Evolutionary conservation across 768 basidiomycete genomes (phyloP).

Genomic region (Mycena kentingensis): DNA sequence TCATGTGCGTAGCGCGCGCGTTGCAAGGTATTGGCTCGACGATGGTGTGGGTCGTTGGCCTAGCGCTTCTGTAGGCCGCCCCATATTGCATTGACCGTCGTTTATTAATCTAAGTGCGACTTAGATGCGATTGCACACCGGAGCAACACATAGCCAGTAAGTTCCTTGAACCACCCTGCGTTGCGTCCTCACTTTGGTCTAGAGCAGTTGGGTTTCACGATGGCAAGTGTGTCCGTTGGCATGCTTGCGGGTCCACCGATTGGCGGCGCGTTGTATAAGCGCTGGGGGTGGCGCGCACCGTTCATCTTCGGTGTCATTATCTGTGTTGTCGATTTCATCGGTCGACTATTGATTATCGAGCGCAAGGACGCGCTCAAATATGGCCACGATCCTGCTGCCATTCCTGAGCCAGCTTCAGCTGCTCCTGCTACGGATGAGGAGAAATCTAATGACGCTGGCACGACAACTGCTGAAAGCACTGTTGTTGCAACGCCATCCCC

Average conservation of each 20-base stretch:
- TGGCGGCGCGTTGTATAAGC: slow-evolving; percentile 54
- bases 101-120: not conserved
- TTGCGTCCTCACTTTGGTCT: not conserved
- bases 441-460: not conserved
- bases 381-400: slow-evolving; percentile 45
- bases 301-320: slow-evolving; percentile 55
- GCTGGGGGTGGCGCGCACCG: slow-evolving; percentile 62
- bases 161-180: slow-evolving; percentile 19
- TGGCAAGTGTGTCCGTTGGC: slow-evolving; percentile 47
- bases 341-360: slow-evolving; percentile 60
- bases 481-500: not conserved
- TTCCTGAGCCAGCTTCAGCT: slow-evolving; percentile 1
- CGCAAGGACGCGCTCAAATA: slow-evolving; percentile 51
- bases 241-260: slow-evolving; percentile 58
- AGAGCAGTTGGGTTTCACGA: slow-evolving; percentile 65
- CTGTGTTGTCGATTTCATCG: slow-evolving; percentile 51
- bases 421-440: slow-evolving; percentile 11
- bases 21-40: slow-evolving; percentile 63
- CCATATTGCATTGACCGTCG: not conserved
- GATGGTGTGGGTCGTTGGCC: slow-evolving; percentile 62
- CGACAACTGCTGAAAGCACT: slow-evolving; percentile 4
- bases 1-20: slow-evolving; percentile 61
- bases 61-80: slow-evolving; percentile 55
- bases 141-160: slow-evolving; percentile 50
- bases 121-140: slow-evolving; percentile 59